These are phyloP conservation scores for Kodamaea laetipori DNA, from an alignment of 805 yeast genomes.

Conservation along the genomic window DNA sequence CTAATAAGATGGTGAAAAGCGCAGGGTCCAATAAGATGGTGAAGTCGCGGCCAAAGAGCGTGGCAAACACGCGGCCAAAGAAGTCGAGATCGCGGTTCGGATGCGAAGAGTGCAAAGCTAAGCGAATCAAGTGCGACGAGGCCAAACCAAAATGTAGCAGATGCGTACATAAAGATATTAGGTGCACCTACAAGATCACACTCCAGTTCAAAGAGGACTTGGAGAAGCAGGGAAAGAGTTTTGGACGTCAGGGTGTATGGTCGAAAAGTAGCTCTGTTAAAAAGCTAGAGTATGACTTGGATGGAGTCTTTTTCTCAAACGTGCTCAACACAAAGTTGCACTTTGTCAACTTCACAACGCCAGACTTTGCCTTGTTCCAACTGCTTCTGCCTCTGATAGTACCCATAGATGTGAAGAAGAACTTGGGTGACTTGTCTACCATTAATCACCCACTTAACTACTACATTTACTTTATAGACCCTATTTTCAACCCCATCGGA, in stretches of 20 bases:
- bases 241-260: slow-evolving; percentile 34
- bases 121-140: slow-evolving; percentile 31
- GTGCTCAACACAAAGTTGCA: slow-evolving; percentile 18
- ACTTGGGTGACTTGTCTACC: slow-evolving; percentile 16
- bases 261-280: slow-evolving; percentile 16
- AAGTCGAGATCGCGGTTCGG: slow-evolving; percentile 25
- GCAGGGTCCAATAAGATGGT: too few relatives aligned
- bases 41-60: too few relatives aligned
- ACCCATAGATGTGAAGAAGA: slow-evolving; percentile 22
- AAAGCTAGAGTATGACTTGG: slow-evolving; percentile 16
- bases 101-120: slow-evolving; percentile 25
- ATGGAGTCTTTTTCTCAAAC: slow-evolving; percentile 17
- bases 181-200: slow-evolving; percentile 23
- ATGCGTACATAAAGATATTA: slow-evolving; percentile 20
- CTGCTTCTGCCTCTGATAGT: slow-evolving; percentile 25
- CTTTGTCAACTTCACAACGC: slow-evolving; percentile 23
- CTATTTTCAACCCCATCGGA: slow-evolving; percentile 32
- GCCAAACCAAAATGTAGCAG: slow-evolving; percentile 25
- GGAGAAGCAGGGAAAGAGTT: slow-evolving; percentile 25
- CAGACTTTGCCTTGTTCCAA: slow-evolving; percentile 19
- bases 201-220: slow-evolving; percentile 31
- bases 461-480: slow-evolving; percentile 28
- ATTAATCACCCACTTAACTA: slow-evolving; percentile 26
- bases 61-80: slow-evolving; percentile 8
- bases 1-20: too few relatives aligned